phyloP scores from a whole-genome alignment of 2,329 filamentous ascomycete genomes.

The Aspergillus costaricaensis region DNA sequence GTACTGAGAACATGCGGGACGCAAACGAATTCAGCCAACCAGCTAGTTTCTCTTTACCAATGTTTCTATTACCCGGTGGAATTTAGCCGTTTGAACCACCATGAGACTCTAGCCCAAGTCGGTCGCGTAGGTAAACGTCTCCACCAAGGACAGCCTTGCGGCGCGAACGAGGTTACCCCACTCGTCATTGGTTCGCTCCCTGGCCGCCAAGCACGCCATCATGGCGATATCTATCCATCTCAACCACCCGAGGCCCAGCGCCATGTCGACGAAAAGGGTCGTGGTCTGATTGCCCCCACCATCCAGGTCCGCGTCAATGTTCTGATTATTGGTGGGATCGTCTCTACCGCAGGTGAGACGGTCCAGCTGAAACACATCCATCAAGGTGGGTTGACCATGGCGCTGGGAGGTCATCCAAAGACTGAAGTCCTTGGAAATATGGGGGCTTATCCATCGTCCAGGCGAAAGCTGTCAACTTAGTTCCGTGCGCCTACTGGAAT shows the following conservation, averaged over 20 bases:
- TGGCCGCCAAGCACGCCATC: background rate
- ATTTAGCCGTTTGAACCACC: too few species aligned
- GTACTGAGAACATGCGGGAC: too few species aligned
- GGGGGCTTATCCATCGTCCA: background rate
- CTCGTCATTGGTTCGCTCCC: background rate
- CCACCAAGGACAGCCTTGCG: background rate
- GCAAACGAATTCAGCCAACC: too few species aligned
- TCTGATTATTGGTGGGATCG: too few species aligned
- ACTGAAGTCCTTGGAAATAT: background rate
- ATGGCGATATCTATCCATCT: background rate
- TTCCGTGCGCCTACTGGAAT: background rate
- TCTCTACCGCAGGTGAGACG: background rate
- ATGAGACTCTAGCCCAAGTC: background rate
- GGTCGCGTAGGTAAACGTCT: background rate
- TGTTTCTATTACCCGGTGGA: too few species aligned
- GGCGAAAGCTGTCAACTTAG: background rate
- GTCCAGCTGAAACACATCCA: background rate
- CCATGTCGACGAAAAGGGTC: too few species aligned
- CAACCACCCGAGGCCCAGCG: background rate
- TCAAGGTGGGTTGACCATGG: background rate
- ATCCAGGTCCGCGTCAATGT: too few species aligned
- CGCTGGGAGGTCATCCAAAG: background rate
- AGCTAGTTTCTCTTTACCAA: too few species aligned
- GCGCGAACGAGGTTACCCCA: background rate
- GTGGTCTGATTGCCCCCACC: too few species aligned